Base-by-base conservation (phyloP, 768 basidiomycete species). In the Myochromella boudieri region DNA sequence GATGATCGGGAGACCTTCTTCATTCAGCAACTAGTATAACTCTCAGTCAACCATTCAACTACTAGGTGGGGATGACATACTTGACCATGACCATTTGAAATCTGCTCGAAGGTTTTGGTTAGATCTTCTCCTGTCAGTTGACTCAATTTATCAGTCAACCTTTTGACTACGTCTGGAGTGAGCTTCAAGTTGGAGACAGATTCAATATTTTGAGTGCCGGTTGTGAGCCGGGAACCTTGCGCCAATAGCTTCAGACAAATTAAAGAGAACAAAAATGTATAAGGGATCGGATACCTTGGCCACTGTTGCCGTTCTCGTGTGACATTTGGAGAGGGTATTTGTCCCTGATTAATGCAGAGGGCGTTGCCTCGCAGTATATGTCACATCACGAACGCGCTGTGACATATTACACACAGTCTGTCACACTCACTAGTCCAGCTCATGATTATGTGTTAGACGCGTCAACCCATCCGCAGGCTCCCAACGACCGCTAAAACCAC, bases 1-100 rank as follows among this genome's bases (percentile, higher is more conserved):
- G 49, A 90, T 72, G 51, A 91, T 84, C 9, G 88, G 88, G 29
- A 87, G 76, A 3, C 87, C 87, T 38, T 91, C 87, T 56, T 89
- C 86, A 56, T 86, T 87, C 31, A 85, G 55, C 42, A 84, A 70
- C 87, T 90, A 49, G 6, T 28, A 24, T 53, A 58, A 51, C 43
- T 51, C 60, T 55, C 48, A 56, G 50, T 54, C 47, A 54, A 53
- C 52, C 25, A 48, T 37, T 54, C 43, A 26, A 39, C 48, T 49
- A n/a, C 46, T 42, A 42, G 49, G 41, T 11, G 55, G 44, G 26
- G 55, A 34, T n/a, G 6, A 68, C 78, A 55, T 70, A 87, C 87
- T 78, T 87, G 80, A 73, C 78, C 80, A 64, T 71, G 72, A 63
- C 77, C 78, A 48, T 80, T 76, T 44, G 69, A 68, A 41, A 51